phyloP scores from a whole-genome alignment of 1,139 yeast genomes.

The Lodderomyces parapsilosis region DNA sequence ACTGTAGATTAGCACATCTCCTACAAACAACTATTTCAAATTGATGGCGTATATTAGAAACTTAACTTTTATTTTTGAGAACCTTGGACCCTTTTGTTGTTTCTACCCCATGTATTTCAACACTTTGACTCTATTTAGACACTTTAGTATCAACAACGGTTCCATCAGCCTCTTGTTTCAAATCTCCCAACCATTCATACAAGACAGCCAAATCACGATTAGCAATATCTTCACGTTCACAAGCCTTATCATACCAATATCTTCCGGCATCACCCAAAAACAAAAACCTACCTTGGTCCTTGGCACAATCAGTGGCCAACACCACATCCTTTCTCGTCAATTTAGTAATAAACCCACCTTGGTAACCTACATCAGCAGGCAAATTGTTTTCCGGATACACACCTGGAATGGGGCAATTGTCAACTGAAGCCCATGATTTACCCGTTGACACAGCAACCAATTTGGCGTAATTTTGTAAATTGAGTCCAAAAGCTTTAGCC shows the following conservation, averaged over 20 bases:
- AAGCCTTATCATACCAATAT: slow-evolving; percentile 46
- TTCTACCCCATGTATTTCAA: too few relatives aligned
- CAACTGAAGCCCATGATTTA: slow-evolving; percentile 60
- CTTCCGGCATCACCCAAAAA: slow-evolving; percentile 42
- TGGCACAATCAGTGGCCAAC: slow-evolving; percentile 53
- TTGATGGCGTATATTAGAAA: not conserved
- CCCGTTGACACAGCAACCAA: slow-evolving; percentile 61
- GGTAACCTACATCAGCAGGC: slow-evolving; percentile 50
- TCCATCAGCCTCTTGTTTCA: slow-evolving; percentile 20
- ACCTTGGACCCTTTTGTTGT: not conserved
- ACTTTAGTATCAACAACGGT: slow-evolving; percentile 15
- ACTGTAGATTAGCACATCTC: too few relatives aligned
- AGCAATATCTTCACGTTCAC: slow-evolving; percentile 44
- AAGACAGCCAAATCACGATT: slow-evolving; percentile 46
- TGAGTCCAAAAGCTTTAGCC: slow-evolving; percentile 54
- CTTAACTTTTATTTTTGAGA: not conserved
- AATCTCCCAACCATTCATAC: slow-evolving; percentile 44
- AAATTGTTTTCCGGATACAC: slow-evolving; percentile 42
- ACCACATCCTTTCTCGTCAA: slow-evolving; percentile 58
- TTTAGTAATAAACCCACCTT: slow-evolving; percentile 56
- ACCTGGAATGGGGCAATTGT: slow-evolving; percentile 59
- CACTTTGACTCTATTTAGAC: not conserved
- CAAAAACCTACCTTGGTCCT: slow-evolving; percentile 31
- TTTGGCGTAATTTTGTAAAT: slow-evolving; percentile 49
- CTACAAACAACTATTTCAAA: too few relatives aligned